Conservation (phyloP, 1,284 basidiomycete genomes). For the Ustilago vetiveriae region DNA sequence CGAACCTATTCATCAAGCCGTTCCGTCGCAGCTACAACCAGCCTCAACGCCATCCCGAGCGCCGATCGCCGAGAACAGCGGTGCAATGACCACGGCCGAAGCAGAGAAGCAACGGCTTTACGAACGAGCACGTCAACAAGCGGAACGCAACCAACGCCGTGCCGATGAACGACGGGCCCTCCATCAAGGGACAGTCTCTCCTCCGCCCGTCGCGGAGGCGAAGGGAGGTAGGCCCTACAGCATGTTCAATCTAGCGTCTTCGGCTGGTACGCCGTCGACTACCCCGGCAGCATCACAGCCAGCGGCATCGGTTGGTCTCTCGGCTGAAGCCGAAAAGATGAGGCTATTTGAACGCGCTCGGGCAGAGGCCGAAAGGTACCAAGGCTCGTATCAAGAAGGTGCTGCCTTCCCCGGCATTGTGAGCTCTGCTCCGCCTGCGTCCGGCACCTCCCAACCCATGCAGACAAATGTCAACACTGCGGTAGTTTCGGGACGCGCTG, state of each 20-base stretch:
- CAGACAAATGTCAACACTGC: constrained; percentile 4
- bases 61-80: neutral
- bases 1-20: constrained; percentile 24
- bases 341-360: constrained; percentile 56
- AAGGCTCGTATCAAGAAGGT: constrained; percentile 37
- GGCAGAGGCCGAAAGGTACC: constrained; percentile 55
- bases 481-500: constrained; percentile 32
- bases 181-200: constrained; percentile 12
- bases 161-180: constrained; percentile 48
- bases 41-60: neutral
- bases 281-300: neutral
- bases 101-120: constrained; percentile 61
- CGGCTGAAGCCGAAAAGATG: constrained; percentile 55
- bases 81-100: constrained; percentile 45
- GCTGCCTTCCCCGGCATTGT: constrained; percentile 31
- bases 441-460: constrained; percentile 2
- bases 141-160: constrained; percentile 54
- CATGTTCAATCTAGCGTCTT: constrained; percentile 28
- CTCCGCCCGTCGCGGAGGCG: constrained; percentile 7
- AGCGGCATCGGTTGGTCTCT: constrained; percentile 8
- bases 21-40: constrained; percentile 1
- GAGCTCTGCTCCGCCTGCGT: neutral
- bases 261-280: constrained; percentile 4
- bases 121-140: constrained; percentile 60
- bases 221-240: constrained; percentile 30